Evolutionary conservation across 1,139 yeast species (phyloP), one percentile per base, ranked within the genome.

Genomic region (Yamadazyma jaroonii): DNA sequence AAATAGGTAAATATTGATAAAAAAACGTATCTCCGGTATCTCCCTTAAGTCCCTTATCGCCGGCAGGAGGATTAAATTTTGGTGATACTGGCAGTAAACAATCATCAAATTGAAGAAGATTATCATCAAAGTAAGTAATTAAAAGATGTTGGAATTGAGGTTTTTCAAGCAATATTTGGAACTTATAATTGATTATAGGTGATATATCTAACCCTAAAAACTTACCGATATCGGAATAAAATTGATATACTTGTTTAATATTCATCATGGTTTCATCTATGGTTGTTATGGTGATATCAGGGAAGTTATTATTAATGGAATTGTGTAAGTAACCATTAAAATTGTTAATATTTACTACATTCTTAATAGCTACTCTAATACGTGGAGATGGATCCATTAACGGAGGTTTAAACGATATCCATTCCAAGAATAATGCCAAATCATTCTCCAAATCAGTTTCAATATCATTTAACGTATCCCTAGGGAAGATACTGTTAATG

Each of bases 371-470:
- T 3, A 66, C 54, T 28, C 56, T 61, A 6, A 67, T 58, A 31
- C 76, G 44, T 13, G 59, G 64, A 12, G 67, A 53, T 0, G 74
- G 72, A 24, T 64, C 69, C 3, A 32, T 25, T 17, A 48, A 37
- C 21, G 40, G 47, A 25, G 50, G 50, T 8, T 25, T n/a, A 10
- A 46, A 38, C 36, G 52, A 52, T 25, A 71, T 54, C 73, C 74
- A 71, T 36, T 66, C 50, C 9, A 72, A 54, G 9, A 71, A 53
- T 28, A 63, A 55, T 25, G 61, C 60, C 9, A 69, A 53, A 43
- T 72, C 77, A 44, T 67, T 70, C 42, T 71, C 75, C n/a, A 62
- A 51, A 26, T 70, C 74, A 11, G 25, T 25, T 7, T 32, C 35
- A 11, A 32, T 24, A 9, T 26, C 35, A 9, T 13, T 9, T 3